Evolutionary conservation across 2,329 filamentous ascomycete species (phyloP).

Genomic region (Fusarium sp.): DNA sequence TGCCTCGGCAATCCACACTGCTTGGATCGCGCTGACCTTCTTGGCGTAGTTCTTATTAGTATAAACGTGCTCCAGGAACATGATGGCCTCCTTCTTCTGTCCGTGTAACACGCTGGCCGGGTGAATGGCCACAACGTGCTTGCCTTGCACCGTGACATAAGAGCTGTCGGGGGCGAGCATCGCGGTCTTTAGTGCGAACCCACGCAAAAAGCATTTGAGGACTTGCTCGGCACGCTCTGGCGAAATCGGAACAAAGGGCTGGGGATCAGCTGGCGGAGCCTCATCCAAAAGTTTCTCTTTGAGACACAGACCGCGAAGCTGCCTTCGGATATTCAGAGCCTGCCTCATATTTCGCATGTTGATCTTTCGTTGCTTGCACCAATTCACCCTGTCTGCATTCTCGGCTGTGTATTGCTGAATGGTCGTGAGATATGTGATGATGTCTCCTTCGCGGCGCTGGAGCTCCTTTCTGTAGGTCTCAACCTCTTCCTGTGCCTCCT

Average conservation of each 20-base stretch:
- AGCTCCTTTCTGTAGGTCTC: constrained; percentile 67
- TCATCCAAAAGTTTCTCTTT: constrained; percentile 63
- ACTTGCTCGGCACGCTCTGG: constrained; percentile 66
- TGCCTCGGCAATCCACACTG: constrained; percentile 68
- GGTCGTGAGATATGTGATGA: constrained; percentile 72
- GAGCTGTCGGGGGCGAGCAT: constrained; percentile 69
- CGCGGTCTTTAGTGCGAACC: constrained; percentile 71
- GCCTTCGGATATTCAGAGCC: constrained; percentile 70
- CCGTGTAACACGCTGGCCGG: constrained; percentile 72
- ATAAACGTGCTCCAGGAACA: constrained; percentile 76
- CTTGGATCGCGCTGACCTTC: constrained; percentile 71
- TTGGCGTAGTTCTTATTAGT: constrained; percentile 75
- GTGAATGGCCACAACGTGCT: constrained; percentile 71
- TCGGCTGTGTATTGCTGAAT: constrained; percentile 71
- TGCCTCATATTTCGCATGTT: constrained; percentile 71
- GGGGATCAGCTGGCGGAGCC: constrained; percentile 62
- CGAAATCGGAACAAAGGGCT: constrained; percentile 65
- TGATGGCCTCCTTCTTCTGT: constrained; percentile 72
- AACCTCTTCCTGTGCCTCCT: constrained; percentile 66
- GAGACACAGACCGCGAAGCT: constrained; percentile 68
- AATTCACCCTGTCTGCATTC: constrained; percentile 64
- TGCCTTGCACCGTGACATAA: constrained; percentile 70
- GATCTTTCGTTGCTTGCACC: constrained; percentile 69
- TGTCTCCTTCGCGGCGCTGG: constrained; percentile 70
- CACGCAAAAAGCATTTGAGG: constrained; percentile 71